Base-by-base conservation (phyloP, 441 rosid species). In the Erysimum cheiri region DNA sequence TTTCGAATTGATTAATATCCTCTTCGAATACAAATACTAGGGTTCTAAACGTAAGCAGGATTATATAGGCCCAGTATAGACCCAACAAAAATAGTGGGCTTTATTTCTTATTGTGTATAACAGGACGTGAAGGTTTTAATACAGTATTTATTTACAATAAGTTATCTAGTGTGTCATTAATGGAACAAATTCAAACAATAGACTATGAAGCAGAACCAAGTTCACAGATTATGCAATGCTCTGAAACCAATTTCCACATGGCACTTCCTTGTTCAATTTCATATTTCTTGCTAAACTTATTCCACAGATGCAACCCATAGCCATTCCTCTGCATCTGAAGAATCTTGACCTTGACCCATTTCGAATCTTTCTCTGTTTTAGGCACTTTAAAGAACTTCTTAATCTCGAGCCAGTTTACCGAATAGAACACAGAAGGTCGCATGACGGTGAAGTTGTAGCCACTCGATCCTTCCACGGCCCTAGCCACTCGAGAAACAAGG, bases 301-400 rank as follows among this genome's bases (percentile, higher is more conserved):
- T 88, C 90, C 93, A 84, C 1, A 86, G 62, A 70, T 88, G 93
- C 10, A 86, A 70, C n/a, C 89, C 93, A 12, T 79, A 86, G 40
- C 80, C 77, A 17, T 69, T 47, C 22, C 26, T 58, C 2, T 66
- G 66, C 60, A 86, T 56, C 62, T 83, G 82, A 8, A 61, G 70
- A 57, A 80, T 19, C 85, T 83, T 84, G 0, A 71, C 71, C 1
- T 79, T 75, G 1, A 79, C 82, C 87, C 87, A 84, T 71, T 69
- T 81, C 12, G 50, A 72, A 3, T 62, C 77, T 8, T 24, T 60
- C 48, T 44, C 60, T 24, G 67, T 82, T 63, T 46, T 40, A 0
- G 91, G 81, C 66, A 35, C 76, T 71, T 69, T 70, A 28, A 88
- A 88, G 2, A 86, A 69, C 68, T 82, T 63, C 29, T 65, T 72